Base-by-base conservation (phyloP, 164 flowering plant genomes). In the Macadamia integrifolia region DNA sequence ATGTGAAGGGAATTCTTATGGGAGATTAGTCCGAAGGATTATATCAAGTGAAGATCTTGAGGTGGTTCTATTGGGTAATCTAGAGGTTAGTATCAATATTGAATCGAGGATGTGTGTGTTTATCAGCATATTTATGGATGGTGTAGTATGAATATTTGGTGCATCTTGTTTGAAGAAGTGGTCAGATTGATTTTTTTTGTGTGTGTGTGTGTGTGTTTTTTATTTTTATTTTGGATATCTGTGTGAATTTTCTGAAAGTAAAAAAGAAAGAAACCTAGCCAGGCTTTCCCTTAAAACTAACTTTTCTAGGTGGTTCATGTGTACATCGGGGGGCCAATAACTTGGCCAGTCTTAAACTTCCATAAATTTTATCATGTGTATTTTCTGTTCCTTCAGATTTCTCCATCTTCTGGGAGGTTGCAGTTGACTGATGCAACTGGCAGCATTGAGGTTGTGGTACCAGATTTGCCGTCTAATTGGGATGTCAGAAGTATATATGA, bases 361-460 rank as follows among this genome's bases (percentile, higher is more conserved):
- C 28, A 43, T 6, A 57, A 5, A 56, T 46, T 31, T 64, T 11
- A 70, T 53, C 57, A 42, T 56, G 23, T 29, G 53, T 60, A 53
- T 52, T 23, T 10, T 11, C 52, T 67, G 23, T 67, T 56, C 29
- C 13, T 71, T 35, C 80, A 92, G 96, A 67, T 88, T 67, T 87
- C 88, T 67, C 74, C 79, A 57, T 83, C 77, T 68, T 81, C 95
- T 74, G 93, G 97, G 77, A 85, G 85, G 72, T 76, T 92, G 77
- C 93, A 92, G 78, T 78, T 89, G 79, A 74, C 80, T 74, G 99
- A 94, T 81, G 87, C 84, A 49, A 87, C 91, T 67, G 92, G 95
- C n/a, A 72, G 83, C 68, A 78, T 92, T 75, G 96, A 94, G 75
- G 85, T 80, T 71, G 75, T 90, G 10, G 62, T 88, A 66, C 87